phyloP scores from a whole-genome alignment of 495 filamentous ascomycete species.

The Penicillium arizonense region DNA sequence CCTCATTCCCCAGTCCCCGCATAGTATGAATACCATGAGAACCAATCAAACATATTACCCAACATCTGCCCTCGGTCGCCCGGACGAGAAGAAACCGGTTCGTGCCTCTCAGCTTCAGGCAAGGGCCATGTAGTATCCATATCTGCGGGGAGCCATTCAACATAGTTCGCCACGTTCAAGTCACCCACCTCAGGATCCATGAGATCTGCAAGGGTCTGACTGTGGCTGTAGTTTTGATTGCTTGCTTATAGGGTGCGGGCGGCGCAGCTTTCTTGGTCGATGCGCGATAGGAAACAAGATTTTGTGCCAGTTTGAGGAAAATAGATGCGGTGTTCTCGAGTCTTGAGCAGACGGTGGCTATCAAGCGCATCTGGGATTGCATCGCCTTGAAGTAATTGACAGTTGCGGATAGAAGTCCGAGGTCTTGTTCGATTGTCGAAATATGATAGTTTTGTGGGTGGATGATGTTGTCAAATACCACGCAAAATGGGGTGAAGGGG shows the following conservation, averaged over 20 bases:
- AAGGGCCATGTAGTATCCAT: slow-evolving; percentile 5
- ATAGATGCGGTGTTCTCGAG: slow-evolving; percentile 10
- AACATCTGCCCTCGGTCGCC: background rate
- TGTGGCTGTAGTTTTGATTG: no score
- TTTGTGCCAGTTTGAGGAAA: slow-evolving; percentile 12
- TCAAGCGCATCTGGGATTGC: slow-evolving; percentile 8
- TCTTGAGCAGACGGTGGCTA: slow-evolving; percentile 5
- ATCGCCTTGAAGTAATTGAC: slow-evolving; percentile 9
- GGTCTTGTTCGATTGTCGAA: slow-evolving; percentile 1
- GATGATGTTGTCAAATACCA: slow-evolving; percentile 14
- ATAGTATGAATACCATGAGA: slow-evolving; percentile 11
- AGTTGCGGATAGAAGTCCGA: slow-evolving; percentile 1
- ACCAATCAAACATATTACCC: slow-evolving; percentile 10
- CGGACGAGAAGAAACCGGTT: background rate
- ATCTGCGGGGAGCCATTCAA: slow-evolving; percentile 7
- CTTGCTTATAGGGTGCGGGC: no score
- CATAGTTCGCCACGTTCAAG: background rate
- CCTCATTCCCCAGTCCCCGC: background rate
- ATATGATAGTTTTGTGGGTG: background rate
- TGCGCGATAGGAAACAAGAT: background rate
- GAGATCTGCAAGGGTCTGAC: background rate
- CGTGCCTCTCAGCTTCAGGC: slow-evolving; percentile 5
- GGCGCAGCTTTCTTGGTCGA: background rate
- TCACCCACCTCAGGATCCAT: background rate
- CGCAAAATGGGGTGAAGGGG: slow-evolving; percentile 21